These are phyloP conservation scores for Lasiodiplodia gonubiensis DNA, from an alignment of 2,329 filamentous ascomycete species.

Conservation along the genomic window DNA sequence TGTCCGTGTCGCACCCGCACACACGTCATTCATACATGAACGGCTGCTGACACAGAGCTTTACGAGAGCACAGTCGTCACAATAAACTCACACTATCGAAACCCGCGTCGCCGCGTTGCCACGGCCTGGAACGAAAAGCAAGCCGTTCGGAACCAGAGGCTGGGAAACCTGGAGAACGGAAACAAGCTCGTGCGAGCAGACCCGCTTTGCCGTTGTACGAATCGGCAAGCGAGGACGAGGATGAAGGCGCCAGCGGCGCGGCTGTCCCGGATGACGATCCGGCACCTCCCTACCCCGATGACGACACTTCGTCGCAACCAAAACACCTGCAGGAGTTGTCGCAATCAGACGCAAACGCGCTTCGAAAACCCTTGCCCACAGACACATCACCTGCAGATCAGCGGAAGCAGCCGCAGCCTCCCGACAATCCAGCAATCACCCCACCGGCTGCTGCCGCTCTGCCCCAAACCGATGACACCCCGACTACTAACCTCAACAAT, in stretches of 20 bases:
- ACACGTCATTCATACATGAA: not conserved
- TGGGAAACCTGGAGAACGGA: not conserved
- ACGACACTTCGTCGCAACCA: not conserved
- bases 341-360: slow-evolving; percentile 14
- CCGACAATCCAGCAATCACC: not conserved
- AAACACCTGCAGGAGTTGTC: slow-evolving; percentile 24
- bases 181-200: not conserved
- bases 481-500: slow-evolving; percentile 26
- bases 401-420: slow-evolving; percentile 7
- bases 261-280: slow-evolving; percentile 12
- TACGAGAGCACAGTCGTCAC: not conserved
- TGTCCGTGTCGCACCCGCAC: not conserved
- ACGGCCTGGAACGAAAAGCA: not conserved
- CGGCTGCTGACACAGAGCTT: slow-evolving; percentile 8
- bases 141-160: not conserved
- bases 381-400: slow-evolving; percentile 9
- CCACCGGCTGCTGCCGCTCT: slow-evolving; percentile 3
- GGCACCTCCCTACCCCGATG: slow-evolving; percentile 3
- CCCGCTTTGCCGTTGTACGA: slow-evolving; percentile 19
- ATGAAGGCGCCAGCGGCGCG: not conserved
- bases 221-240: slow-evolving; percentile 21
- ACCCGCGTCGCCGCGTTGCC: slow-evolving; percentile 3
- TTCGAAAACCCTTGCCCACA: slow-evolving; percentile 1
- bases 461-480: not conserved
- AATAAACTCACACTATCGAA: slow-evolving; percentile 24